A percentile compares a stretch with the other conserved stretches of the same genome.
phyloP scores from a whole-genome alignment of 2,329 filamentous ascomycete species.

The Byssoonygena ceratinophila region DNA sequence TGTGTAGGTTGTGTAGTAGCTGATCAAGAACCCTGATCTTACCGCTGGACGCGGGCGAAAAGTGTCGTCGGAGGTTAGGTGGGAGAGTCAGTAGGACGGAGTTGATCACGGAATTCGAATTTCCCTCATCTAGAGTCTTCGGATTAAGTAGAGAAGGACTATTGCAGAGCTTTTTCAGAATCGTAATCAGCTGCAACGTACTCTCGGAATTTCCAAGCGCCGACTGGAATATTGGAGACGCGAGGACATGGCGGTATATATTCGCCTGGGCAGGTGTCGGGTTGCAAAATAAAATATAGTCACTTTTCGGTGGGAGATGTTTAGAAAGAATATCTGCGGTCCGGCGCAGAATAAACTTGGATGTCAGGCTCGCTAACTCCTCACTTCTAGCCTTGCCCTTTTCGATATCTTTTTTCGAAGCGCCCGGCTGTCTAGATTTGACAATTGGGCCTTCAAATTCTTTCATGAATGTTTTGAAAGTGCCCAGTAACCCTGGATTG shows the following conservation, averaged over 20 bases:
- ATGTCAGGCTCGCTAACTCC: slow-evolving; percentile 51
- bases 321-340: slow-evolving; percentile 56
- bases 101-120: slow-evolving; percentile 39
- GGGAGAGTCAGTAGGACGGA: slow-evolving; percentile 46
- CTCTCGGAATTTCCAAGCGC: slow-evolving; percentile 53
- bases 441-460: slow-evolving; percentile 57
- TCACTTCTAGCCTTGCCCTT: slow-evolving; percentile 52
- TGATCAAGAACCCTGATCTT: slow-evolving; percentile 59
- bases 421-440: slow-evolving; percentile 53
- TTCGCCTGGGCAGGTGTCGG: slow-evolving; percentile 51
- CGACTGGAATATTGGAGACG: slow-evolving; percentile 52
- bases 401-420: slow-evolving; percentile 51
- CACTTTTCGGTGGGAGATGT: slow-evolving; percentile 56
- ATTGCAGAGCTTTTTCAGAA: slow-evolving; percentile 66
- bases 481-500: slow-evolving; percentile 55
- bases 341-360: slow-evolving; percentile 54
- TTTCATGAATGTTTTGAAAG: slow-evolving; percentile 51
- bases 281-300: slow-evolving; percentile 56
- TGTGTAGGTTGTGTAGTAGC: slow-evolving; percentile 51
- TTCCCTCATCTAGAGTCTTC: slow-evolving; percentile 41
- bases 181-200: slow-evolving; percentile 58
- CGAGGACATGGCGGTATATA: slow-evolving; percentile 54
- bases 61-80: slow-evolving; percentile 42
- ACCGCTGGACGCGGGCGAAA: slow-evolving; percentile 48
- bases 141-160: slow-evolving; percentile 52